Conservation (phyloP, 805 yeast species). For the Yamadazyma sp. region DNA sequence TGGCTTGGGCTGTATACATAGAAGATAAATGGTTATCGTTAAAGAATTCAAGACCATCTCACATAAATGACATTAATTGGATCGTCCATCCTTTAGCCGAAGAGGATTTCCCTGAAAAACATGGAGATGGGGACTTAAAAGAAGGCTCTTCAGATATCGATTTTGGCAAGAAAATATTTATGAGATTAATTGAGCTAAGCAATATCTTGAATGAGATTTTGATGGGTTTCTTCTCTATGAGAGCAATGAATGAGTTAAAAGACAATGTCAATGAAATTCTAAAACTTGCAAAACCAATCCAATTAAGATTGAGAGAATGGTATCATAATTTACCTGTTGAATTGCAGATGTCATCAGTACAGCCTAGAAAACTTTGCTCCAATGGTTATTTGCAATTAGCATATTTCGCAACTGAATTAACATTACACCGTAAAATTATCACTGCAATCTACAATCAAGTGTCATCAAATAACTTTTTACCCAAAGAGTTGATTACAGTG, state of each 20-base stretch:
- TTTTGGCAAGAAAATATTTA: conserved; percentile 67
- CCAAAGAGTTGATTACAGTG: conserved; percentile 43
- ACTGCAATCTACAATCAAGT: conserved; percentile 45
- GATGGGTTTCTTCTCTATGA: conserved; percentile 68
- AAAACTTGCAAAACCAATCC: conserved; percentile 77
- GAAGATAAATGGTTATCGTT: conserved; percentile 91
- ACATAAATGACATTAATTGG: conserved; percentile 72
- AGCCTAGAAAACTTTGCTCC: conserved; percentile 62
- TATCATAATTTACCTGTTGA: conserved; percentile 67
- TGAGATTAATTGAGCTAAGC: conserved; percentile 62
- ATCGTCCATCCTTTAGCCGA: conserved; percentile 62
- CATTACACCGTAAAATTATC: conserved; percentile 76
- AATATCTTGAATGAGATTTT: conserved; percentile 69
- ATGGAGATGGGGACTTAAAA: conserved; percentile 48
- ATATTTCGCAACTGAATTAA: conserved; percentile 86
- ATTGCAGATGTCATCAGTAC: conserved; percentile 59
- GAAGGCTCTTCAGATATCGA: conserved; percentile 68
- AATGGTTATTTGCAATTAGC: conserved; percentile 80
- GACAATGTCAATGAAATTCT: conserved; percentile 65
- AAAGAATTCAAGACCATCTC: conserved; percentile 82
- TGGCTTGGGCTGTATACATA: conserved; percentile 94
- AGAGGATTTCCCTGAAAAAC: conserved; percentile 78
- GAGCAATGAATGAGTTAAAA: conserved; percentile 51
- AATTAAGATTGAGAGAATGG: conserved; percentile 69
- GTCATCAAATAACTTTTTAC: conserved; percentile 29